phyloP scores from a whole-genome alignment of 2,329 filamentous ascomycete species.

The Fusarium xylarioides region DNA sequence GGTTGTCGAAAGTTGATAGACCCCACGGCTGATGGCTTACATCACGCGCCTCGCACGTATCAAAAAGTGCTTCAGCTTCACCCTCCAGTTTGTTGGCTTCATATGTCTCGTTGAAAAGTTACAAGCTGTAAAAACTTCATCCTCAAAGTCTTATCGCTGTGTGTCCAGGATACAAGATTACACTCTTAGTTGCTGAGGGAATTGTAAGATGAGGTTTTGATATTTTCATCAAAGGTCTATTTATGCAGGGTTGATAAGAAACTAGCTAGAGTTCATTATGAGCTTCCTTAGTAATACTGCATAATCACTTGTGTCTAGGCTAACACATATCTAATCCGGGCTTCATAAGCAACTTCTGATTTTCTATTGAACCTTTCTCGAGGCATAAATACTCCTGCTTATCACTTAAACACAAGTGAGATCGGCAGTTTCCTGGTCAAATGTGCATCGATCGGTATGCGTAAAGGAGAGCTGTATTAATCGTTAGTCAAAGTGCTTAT shows the following conservation, averaged over 20 bases:
- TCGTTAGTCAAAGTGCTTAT: background rate
- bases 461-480: background rate
- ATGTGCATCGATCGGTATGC: conserved; percentile 1
- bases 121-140: too few species aligned
- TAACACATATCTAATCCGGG: accelerated
- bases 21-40: too few species aligned
- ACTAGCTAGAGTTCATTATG: accelerated
- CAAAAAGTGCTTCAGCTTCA: too few species aligned
- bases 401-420: conserved; percentile 6
- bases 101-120: too few species aligned
- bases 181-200: accelerated
- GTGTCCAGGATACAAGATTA: too few species aligned
- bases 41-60: too few species aligned
- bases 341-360: accelerated
- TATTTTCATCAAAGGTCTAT: accelerated
- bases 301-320: background rate
- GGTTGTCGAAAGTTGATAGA: too few species aligned
- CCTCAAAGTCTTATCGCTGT: too few species aligned
- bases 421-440: background rate
- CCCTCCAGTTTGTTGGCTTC: too few species aligned
- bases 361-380: accelerated
- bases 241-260: accelerated
- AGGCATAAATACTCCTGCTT: background rate
- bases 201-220: accelerated
- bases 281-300: accelerated